These are phyloP conservation scores for Malus hybrid DNA, from an alignment of 331 rosid genomes.

Conservation along the genomic window DNA sequence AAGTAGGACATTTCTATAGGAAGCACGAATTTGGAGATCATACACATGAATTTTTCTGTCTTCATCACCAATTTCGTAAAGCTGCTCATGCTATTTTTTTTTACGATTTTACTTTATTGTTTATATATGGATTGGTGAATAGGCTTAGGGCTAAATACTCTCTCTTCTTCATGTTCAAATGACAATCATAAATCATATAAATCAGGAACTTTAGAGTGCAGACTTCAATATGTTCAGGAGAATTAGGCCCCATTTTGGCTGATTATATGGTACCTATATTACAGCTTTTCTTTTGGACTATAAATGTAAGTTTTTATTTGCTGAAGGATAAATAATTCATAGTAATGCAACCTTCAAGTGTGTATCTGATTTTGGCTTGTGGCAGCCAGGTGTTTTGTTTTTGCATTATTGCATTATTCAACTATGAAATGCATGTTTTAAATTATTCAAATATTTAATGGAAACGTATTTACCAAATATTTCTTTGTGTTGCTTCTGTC, in stretches of 20 bases:
- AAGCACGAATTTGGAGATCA: too few relatives aligned
- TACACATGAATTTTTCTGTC: too few relatives aligned
- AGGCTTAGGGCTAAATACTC: too few relatives aligned
- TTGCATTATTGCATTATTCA: background rate
- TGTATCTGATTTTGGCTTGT: background rate
- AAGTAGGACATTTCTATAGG: too few relatives aligned
- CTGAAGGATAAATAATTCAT: background rate
- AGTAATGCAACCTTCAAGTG: background rate
- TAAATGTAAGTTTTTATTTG: background rate
- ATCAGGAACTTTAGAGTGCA: background rate
- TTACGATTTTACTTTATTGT: background rate
- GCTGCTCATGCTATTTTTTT: background rate
- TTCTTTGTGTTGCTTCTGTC: too few relatives aligned
- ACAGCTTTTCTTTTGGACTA: background rate
- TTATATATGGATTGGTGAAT: background rate
- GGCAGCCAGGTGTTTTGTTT: background rate
- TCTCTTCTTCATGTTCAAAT: background rate
- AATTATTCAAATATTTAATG: too few relatives aligned
- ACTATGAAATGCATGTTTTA: background rate
- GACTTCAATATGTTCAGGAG: background rate
- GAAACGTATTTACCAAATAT: too few relatives aligned
- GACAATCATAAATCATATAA: background rate
- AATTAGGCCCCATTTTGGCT: background rate
- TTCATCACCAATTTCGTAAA: background rate
- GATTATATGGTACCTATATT: background rate